Evolutionary conservation across 176 grass and related monocot genomes (phyloP), one percentile per base, ranked within the genome.

Genomic region (Puya raimondii): DNA sequence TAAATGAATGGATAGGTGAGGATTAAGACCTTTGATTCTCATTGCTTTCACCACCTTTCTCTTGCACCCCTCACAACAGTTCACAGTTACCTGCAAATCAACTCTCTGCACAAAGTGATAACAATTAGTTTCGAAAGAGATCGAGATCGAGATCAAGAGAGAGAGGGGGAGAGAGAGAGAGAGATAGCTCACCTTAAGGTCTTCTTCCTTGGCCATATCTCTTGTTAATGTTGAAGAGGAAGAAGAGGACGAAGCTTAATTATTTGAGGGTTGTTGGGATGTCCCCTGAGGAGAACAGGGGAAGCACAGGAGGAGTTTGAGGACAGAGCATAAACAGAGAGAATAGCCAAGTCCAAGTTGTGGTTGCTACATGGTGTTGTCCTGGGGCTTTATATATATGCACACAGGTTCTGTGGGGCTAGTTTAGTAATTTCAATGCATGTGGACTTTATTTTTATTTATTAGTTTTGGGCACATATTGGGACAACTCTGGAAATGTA

Each of bases 21-120:
- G 48, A 53, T 1, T 1, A 10, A 47, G 51, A 87, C 91, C 93
- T 85, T 92, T 90, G 13, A 92, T 66, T 70, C 85, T 86, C 23
- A 90, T 73, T 1, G 93, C 93, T 72, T 97, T 97, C 81, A 83
- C 74, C 76, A 97, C 88, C 82, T 92, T 97, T 68, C 84, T 90
- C 84, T 81, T 81, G 86, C 93, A 97, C 17, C 93, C 93, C 2
- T 92, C 89, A 52, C 93, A 97, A 73, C 93, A 97, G 76, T 84
- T 92, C 78, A 89, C 93, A 80, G 85, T 83, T 42, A 92, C 89
- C 77, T 90, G 92, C 73, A 97, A 48, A 74, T 97, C 93, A 79
- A 97, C 80, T 76, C 76, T 97, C 93, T 97, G 82, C 74, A 74
- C 57, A 70, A 9, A 51, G 52, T 51, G n/a, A 15, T 2, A 16